Evolutionary conservation across 768 basidiomycete species (phyloP).

Genomic region (Fomitopsis pulvina): DNA sequence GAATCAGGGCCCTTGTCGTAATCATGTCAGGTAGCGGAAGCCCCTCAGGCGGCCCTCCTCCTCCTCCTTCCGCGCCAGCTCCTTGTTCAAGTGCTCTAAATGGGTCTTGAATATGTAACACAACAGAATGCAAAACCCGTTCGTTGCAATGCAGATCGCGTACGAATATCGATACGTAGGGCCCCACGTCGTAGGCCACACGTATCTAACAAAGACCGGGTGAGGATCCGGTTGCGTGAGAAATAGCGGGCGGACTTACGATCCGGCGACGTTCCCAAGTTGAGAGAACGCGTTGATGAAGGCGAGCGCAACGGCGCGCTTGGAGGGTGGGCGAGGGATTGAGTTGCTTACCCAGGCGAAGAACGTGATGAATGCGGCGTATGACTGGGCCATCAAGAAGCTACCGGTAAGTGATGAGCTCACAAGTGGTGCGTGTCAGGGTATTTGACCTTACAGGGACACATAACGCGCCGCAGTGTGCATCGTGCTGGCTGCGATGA

Average conservation of each 20-base stretch:
- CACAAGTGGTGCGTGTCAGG: conserved; percentile 1
- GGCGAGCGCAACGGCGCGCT: conserved; percentile 83
- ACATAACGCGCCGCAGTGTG: conserved; percentile 57
- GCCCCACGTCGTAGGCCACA: conserved; percentile 66
- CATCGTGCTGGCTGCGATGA: conserved; percentile 59
- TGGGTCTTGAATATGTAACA: conserved; percentile 28
- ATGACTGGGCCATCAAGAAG: conserved; percentile 73
- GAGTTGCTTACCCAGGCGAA: conserved; percentile 47
- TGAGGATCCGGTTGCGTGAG: conserved; percentile 1
- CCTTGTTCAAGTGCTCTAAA: conserved; percentile 23
- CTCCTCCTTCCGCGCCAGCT: conserved; percentile 30
- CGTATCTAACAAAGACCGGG: conserved; percentile 34
- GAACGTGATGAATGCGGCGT: conserved; percentile 66
- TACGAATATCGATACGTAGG: conserved; percentile 66
- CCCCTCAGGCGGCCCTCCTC: conserved; percentile 21
- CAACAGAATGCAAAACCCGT: conserved; percentile 33
- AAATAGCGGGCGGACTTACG: conserved; percentile 40
- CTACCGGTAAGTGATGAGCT: conserved; percentile 27
- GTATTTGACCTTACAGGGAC: conserved; percentile 46
- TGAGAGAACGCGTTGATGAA: conserved; percentile 77
- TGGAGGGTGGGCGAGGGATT: conserved; percentile 76
- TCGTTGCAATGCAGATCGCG: conserved; percentile 62
- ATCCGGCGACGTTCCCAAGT: conserved; percentile 78
- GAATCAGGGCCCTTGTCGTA: background rate
- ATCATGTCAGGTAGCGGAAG: conserved; percentile 35